A percentile compares a stretch with the other conserved stretches of the same genome.
phyloP scores from a whole-genome alignment of 148 eudicot species.

The Cornus kousa region DNA sequence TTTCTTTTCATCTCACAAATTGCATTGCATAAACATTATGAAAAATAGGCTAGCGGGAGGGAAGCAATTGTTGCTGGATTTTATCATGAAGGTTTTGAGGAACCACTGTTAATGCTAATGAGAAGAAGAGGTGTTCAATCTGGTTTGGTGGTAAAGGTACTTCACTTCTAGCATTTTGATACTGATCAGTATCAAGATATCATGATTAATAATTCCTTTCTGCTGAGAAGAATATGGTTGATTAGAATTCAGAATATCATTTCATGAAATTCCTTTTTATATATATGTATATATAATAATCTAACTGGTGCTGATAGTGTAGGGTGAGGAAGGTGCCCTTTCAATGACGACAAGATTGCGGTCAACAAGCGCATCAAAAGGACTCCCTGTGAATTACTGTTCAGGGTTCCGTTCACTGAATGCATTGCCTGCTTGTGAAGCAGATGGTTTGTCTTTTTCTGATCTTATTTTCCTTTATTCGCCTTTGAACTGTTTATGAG shows the following conservation, averaged over 20 bases:
- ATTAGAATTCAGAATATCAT: background rate
- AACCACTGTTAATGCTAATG: constrained; percentile 94
- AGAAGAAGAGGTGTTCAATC: constrained; percentile 91
- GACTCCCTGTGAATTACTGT: constrained; percentile 93
- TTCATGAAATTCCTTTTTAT: background rate
- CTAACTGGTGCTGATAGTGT: constrained; percentile 13
- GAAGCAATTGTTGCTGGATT: constrained; percentile 94
- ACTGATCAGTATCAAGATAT: background rate
- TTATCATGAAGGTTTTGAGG: constrained; percentile 98
- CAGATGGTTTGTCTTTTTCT: constrained; percentile 58
- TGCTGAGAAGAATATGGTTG: background rate
- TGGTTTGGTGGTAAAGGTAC: constrained; percentile 93
- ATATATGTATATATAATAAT: too few species aligned
- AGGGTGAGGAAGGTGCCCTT: constrained; percentile 99
- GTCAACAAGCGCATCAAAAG: constrained; percentile 70
- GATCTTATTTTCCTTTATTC: background rate
- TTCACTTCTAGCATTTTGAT: background rate
- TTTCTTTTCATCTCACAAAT: too few species aligned
- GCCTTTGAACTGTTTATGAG: background rate
- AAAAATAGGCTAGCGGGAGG: constrained; percentile 69
- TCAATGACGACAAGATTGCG: constrained; percentile 88
- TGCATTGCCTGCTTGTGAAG: constrained; percentile 46
- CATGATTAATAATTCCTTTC: background rate
- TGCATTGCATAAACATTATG: too few species aligned
- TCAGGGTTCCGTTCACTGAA: constrained; percentile 86